Conservation (phyloP, 2,329 filamentous ascomycete species). For the Aphanoascus verrucosus region DNA sequence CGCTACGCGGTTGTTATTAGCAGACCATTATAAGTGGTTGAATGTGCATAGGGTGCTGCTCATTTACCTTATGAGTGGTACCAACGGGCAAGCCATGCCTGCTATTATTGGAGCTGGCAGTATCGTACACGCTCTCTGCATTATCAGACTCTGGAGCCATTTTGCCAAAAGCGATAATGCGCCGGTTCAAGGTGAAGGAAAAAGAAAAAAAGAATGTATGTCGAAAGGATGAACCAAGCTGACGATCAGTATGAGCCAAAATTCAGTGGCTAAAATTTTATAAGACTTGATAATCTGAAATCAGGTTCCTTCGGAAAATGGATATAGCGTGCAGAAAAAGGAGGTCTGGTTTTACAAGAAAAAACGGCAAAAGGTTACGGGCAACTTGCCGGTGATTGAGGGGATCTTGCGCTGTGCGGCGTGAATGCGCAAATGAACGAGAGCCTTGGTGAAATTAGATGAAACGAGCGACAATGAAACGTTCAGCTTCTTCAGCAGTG, state of each 20-base stretch:
- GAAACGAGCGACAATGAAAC: not conserved
- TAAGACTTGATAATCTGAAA: not conserved
- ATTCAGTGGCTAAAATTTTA: not conserved
- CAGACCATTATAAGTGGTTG: no score
- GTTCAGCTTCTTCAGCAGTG: not conserved
- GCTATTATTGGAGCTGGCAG: slow-evolving; percentile 9
- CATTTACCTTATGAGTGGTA: slow-evolving; percentile 3
- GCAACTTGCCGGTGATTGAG: not conserved
- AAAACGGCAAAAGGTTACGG: not conserved
- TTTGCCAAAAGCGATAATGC: not conserved
- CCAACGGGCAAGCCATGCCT: not conserved
- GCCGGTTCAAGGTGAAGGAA: no score
- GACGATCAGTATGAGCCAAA: not conserved
- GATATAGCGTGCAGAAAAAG: not conserved
- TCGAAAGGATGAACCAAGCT: not conserved
- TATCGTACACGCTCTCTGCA: slow-evolving; percentile 11
- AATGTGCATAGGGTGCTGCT: not conserved
- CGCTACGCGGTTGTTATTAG: slow-evolving; percentile 1
- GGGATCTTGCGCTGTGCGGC: not conserved
- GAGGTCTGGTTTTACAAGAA: not conserved
- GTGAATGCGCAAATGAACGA: not conserved
- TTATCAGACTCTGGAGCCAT: slow-evolving; percentile 4
- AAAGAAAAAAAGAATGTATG: not conserved
- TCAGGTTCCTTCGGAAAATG: not conserved
- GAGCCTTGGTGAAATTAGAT: not conserved